These are phyloP conservation scores for Globisporangium barbulae DNA, from an alignment of 352 stramenopile species.

Conservation along the genomic window DNA sequence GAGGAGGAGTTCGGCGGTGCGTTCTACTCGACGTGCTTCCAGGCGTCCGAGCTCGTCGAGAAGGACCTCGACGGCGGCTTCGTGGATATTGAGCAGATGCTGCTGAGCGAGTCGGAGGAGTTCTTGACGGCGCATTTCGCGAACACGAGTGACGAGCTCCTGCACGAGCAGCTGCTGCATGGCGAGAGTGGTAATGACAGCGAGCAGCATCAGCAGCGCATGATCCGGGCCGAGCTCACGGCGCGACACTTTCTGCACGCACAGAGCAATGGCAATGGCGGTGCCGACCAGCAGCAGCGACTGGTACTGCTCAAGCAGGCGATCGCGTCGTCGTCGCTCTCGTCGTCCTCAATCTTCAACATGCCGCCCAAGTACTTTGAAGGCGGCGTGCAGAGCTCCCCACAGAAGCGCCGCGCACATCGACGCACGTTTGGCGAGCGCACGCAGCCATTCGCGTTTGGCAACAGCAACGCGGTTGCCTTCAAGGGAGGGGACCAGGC, in stretches of 20 bases:
- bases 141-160: constrained; percentile 6
- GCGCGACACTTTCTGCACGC: constrained; percentile 16
- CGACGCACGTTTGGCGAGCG: constrained; percentile 61
- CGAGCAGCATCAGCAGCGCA: constrained; percentile 20
- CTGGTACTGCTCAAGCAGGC: constrained; percentile 19
- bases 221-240: constrained; percentile 17
- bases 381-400: constrained; percentile 25
- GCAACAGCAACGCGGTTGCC: constrained; percentile 5
- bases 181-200: constrained; percentile 6
- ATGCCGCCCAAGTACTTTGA: constrained; percentile 48
- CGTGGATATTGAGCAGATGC: constrained; percentile 68
- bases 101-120: constrained; percentile 41
- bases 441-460: constrained; percentile 48
- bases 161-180: neutral
- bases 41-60: constrained; percentile 17
- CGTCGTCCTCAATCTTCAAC: constrained; percentile 19
- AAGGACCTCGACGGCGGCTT: constrained; percentile 27
- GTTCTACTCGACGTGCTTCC: constrained; percentile 34
- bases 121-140: constrained; percentile 24
- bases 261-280: neutral
- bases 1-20: constrained; percentile 44
- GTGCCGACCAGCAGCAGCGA: neutral
- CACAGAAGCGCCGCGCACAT: constrained; percentile 43
- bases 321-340: constrained; percentile 6
- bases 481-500: constrained; percentile 7